Evolutionary conservation across 345 rosid species (phyloP).

Genomic region (sweet orange (Citrus sinensis)): DVS_A1.0 CM039162.1:25915001-25915500

Average conservation of each 20-base stretch:
- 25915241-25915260: slow-evolving; percentile 47
- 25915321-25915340: slow-evolving; percentile 64
- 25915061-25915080: background rate
- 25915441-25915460: slow-evolving; percentile 60
- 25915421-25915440: slow-evolving; percentile 47
- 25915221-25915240: slow-evolving; percentile 49
- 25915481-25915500: slow-evolving; percentile 71
- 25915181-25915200: background rate
- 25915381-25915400: slow-evolving; percentile 51
- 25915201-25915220: slow-evolving; percentile 40
- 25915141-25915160: background rate
- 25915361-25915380: slow-evolving; percentile 49
- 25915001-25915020: background rate
- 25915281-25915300: slow-evolving; percentile 68
- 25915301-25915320: slow-evolving; percentile 67
- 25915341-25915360: slow-evolving; percentile 58
- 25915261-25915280: slow-evolving; percentile 48
- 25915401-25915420: slow-evolving; percentile 71
- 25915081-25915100: background rate
- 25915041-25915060: background rate
- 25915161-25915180: background rate
- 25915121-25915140: background rate
- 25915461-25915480: slow-evolving; percentile 70
- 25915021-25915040: background rate
- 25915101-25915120: background rate